phyloP scores from a whole-genome alignment of 148 eudicot genomes.

The Simmondsia chinensis region DNA sequence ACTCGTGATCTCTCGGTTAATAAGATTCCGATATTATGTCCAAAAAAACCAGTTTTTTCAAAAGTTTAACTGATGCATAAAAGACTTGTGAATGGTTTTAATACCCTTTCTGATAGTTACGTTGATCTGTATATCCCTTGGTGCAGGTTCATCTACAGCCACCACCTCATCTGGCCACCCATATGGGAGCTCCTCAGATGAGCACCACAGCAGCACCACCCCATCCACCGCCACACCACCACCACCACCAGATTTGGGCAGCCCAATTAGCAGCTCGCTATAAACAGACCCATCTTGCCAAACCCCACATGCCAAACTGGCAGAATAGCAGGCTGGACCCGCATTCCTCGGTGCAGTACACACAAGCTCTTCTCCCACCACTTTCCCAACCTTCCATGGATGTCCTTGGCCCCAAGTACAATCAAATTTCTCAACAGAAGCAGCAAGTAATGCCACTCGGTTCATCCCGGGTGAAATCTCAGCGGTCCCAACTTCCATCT shows the following conservation, averaged over 20 bases:
- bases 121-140: background rate
- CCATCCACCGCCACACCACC: constrained; percentile 17
- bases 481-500: constrained; percentile 16
- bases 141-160: constrained; percentile 24
- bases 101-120: background rate
- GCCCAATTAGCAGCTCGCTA: constrained; percentile 30
- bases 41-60: no score
- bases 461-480: constrained; percentile 19
- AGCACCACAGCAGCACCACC: constrained; percentile 10
- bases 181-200: constrained; percentile 11
- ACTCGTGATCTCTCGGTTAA: no score
- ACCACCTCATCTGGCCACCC: constrained; percentile 21
- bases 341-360: constrained; percentile 10
- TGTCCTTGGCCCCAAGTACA: constrained; percentile 21
- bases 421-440: constrained; percentile 27
- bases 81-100: background rate
- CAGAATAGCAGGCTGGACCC: constrained; percentile 30
- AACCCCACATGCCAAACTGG: constrained; percentile 33
- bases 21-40: no score
- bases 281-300: constrained; percentile 16
- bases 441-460: constrained; percentile 18
- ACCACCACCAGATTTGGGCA: constrained; percentile 30
- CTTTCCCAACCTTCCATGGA: constrained; percentile 23
- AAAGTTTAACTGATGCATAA: no score
- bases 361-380: constrained; percentile 17